A percentile compares a stretch with the other conserved stretches of the same genome.
These are phyloP conservation scores for Coemansia sp. DNA, from an alignment of 192 early-diverging fungal species.

Conservation along the genomic window DNA sequence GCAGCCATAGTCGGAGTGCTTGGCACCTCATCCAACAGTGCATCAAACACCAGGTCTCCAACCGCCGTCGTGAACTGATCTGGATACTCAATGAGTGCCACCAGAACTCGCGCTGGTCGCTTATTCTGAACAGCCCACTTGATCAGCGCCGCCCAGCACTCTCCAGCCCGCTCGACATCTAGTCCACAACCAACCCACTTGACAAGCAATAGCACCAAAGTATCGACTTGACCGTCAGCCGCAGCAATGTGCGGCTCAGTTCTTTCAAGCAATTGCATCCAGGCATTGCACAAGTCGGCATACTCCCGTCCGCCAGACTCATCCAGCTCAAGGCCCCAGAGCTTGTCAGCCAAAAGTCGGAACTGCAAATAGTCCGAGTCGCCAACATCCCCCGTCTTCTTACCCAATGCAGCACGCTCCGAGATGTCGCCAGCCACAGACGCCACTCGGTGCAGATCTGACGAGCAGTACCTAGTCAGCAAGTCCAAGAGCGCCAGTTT, in stretches of 20 bases:
- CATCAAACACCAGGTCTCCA: slow-evolving; percentile 16
- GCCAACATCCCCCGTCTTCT: background rate
- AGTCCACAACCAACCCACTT: slow-evolving; percentile 15
- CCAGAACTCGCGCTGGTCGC: slow-evolving; percentile 8
- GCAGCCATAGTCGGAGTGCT: slow-evolving; percentile 13
- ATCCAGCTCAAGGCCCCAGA: slow-evolving; percentile 22
- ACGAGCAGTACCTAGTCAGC: slow-evolving; percentile 3
- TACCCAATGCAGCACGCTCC: background rate
- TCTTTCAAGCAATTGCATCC: slow-evolving; percentile 12
- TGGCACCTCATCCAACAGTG: slow-evolving; percentile 10
- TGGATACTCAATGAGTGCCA: slow-evolving; percentile 8
- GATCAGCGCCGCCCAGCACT: slow-evolving; percentile 21
- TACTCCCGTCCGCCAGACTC: background rate
- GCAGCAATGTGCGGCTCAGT: background rate
- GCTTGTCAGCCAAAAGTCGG: slow-evolving; percentile 27
- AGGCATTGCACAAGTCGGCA: slow-evolving; percentile 7
- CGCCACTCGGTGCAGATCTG: slow-evolving; percentile 15
- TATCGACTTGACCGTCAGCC: slow-evolving; percentile 14
- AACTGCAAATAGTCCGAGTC: slow-evolving; percentile 25
- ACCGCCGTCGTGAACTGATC: slow-evolving; percentile 1
- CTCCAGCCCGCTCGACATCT: background rate
- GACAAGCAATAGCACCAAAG: slow-evolving; percentile 25
- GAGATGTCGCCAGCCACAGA: slow-evolving; percentile 30
- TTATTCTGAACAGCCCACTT: slow-evolving; percentile 22
- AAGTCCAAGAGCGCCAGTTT: slow-evolving; percentile 24